Evolutionary conservation across 208 protist genomes (phyloP).

Genomic region (Herpetomonas muscarum): DNA sequence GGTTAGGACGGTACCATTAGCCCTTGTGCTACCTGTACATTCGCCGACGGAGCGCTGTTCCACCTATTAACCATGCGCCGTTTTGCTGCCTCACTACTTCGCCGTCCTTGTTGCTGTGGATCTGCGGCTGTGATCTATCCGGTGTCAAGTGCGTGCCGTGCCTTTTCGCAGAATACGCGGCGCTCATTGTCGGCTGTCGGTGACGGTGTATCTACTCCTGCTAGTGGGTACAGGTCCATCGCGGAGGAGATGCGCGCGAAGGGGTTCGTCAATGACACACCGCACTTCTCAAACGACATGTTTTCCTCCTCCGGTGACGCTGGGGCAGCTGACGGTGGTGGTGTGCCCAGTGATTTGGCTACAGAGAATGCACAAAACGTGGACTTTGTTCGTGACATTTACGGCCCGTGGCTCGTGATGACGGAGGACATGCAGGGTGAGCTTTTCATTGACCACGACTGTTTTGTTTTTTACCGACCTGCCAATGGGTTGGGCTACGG

Average conservation of each 20-base stretch:
- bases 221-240: slow-evolving; percentile 5
- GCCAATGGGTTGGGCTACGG: slow-evolving; percentile 85
- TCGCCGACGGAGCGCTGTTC: too few species aligned
- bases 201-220: too few species aligned
- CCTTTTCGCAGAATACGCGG: too few species aligned
- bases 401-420: slow-evolving; percentile 87
- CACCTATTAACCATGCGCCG: too few species aligned
- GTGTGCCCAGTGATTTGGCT: slow-evolving; percentile 49
- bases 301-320: slow-evolving; percentile 10
- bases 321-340: slow-evolving; percentile 21
- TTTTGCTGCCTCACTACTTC: too few species aligned
- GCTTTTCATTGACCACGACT: slow-evolving; percentile 84
- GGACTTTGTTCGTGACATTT: slow-evolving; percentile 59
- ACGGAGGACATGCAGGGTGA: slow-evolving; percentile 83
- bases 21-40: too few species aligned
- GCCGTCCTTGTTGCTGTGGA: too few species aligned
- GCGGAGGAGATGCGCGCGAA: slow-evolving; percentile 27
- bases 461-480: slow-evolving; percentile 79
- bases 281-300: slow-evolving; percentile 52
- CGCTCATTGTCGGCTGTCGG: too few species aligned
- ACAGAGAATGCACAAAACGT: slow-evolving; percentile 50
- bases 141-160: too few species aligned
- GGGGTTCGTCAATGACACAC: slow-evolving; percentile 61
- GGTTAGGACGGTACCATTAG: too few species aligned
- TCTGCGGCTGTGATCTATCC: too few species aligned